Conservation (phyloP, 768 basidiomycete species). For the Kockovaella imperatae region DNA sequence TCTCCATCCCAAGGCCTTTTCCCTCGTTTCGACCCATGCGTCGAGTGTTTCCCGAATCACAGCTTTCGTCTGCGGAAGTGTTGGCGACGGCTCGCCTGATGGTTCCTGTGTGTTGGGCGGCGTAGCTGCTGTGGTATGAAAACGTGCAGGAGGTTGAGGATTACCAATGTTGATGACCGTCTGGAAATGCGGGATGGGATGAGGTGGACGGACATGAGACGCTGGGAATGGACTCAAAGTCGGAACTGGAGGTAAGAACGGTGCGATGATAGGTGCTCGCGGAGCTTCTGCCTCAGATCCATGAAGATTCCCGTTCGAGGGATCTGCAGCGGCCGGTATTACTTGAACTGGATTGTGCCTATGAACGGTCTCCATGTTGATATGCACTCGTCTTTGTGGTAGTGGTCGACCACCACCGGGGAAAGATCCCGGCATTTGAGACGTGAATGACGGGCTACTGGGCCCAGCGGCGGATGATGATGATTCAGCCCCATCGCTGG, state of each 20-base stretch:
- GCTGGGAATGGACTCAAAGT: not conserved
- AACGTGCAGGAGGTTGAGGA: not conserved
- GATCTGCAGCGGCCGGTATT: not conserved
- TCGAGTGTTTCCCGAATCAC: conserved; percentile 20
- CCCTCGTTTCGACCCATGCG: conserved; percentile 20
- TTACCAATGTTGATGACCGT: not conserved
- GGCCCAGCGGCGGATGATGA: not conserved
- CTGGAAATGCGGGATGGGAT: not conserved
- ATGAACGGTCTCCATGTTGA: not conserved
- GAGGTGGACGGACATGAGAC: too few relatives aligned
- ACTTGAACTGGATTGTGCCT: not conserved
- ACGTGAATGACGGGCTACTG: not conserved
- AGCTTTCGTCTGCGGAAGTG: not conserved
- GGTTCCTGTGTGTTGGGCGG: not conserved
- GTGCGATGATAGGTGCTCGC: not conserved
- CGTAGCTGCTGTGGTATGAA: not conserved
- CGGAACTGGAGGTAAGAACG: not conserved
- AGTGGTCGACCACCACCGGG: conserved; percentile 2
- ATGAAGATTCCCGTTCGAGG: too few relatives aligned
- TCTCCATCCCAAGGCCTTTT: conserved; percentile 29
- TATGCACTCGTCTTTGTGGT: conserved; percentile 12
- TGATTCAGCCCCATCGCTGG: too few relatives aligned
- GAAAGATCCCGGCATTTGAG: not conserved
- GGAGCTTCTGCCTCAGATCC: too few relatives aligned
- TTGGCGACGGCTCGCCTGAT: not conserved